These are phyloP conservation scores for Tagetes patula DNA, from an alignment of 129 eudicot species.

Conservation along the genomic window DNA sequence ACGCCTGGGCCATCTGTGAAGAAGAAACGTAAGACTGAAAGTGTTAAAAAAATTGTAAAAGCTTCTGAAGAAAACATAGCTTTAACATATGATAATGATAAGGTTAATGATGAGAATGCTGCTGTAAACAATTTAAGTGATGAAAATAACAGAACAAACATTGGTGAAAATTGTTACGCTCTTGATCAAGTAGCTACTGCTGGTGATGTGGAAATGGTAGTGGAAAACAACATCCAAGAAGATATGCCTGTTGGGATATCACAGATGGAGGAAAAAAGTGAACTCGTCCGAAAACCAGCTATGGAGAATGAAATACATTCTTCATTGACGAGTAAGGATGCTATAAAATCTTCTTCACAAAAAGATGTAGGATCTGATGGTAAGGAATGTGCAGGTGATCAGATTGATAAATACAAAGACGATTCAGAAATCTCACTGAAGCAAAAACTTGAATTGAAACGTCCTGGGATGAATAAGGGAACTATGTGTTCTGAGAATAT, in stretches of 20 bases:
- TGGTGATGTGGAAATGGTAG: constrained; percentile 17
- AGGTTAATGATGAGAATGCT: constrained; percentile 2
- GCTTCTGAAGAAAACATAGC: constrained; percentile 22
- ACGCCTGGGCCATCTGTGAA: constrained; percentile 22
- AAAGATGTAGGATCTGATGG: constrained; percentile 4
- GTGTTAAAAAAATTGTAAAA: constrained; percentile 17
- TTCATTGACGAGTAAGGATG: constrained; percentile 40
- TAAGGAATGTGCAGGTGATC: constrained; percentile 16
- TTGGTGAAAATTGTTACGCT: constrained; percentile 10
- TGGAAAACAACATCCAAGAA: constrained; percentile 20
- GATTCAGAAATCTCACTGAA: constrained; percentile 14
- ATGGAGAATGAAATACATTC: constrained; percentile 25
- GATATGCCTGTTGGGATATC: constrained; percentile 10
- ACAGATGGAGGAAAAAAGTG: constrained; percentile 20
- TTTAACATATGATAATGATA: constrained; percentile 7
- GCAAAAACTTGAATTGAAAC: constrained; percentile 15
- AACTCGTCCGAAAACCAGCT: constrained; percentile 16
- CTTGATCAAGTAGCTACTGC: constrained; percentile 10
- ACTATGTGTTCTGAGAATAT: constrained; percentile 6
- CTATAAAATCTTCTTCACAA: constrained; percentile 26
- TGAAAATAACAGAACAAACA: constrained; percentile 10
- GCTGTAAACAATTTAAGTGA: constrained; percentile 17
- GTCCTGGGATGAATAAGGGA: constrained; percentile 11
- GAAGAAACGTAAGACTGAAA: constrained; percentile 46
- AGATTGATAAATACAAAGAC: constrained; percentile 27